Percentiles rank a stretch among this genome's conserved stretches.
These are phyloP conservation scores for Rhizopogon vulgaris DNA, from an alignment of 768 basidiomycete species.

Conservation along the genomic window DNA sequence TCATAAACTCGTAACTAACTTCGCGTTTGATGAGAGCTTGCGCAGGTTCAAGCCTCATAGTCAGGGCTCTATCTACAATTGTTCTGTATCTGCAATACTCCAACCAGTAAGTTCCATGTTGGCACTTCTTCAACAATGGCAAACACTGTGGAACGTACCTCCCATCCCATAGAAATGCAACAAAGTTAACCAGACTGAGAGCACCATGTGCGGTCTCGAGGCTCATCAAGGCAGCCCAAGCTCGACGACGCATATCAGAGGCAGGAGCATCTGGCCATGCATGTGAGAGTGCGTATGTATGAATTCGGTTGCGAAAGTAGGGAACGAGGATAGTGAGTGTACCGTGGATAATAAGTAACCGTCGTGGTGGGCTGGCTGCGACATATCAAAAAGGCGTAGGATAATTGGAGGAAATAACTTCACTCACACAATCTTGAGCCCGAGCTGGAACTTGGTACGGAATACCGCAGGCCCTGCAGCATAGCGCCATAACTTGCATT, in stretches of 20 bases:
- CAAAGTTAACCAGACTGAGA: conserved; percentile 66
- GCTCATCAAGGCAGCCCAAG: conserved; percentile 63
- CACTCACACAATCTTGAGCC: conserved; percentile 16
- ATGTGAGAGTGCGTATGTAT: conserved; percentile 67
- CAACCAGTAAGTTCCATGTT: background rate
- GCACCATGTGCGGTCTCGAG: conserved; percentile 63
- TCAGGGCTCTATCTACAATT: conserved; percentile 69
- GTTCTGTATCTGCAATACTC: conserved; percentile 69
- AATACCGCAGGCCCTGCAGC: conserved; percentile 72
- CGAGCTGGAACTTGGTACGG: conserved; percentile 11
- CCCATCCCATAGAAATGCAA: conserved; percentile 82
- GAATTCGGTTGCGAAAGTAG: conserved; percentile 72
- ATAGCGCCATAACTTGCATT: conserved; percentile 81
- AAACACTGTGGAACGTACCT: conserved; percentile 42
- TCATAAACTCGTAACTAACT: conserved; percentile 98
- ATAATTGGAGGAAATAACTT: background rate
- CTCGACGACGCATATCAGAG: conserved; percentile 63
- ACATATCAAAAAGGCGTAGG: conserved; percentile 2
- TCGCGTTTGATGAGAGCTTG: conserved; percentile 66
- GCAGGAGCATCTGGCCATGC: conserved; percentile 92
- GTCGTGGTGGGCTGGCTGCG: conserved; percentile 65
- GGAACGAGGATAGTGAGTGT: conserved; percentile 68
- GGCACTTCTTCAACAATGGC: background rate
- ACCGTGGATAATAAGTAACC: conserved; percentile 60
- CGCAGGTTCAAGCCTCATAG: conserved; percentile 69